Evolutionary conservation across 2,329 filamentous ascomycete species (phyloP).

Genomic region (Sclerotinia subarctica): DNA sequence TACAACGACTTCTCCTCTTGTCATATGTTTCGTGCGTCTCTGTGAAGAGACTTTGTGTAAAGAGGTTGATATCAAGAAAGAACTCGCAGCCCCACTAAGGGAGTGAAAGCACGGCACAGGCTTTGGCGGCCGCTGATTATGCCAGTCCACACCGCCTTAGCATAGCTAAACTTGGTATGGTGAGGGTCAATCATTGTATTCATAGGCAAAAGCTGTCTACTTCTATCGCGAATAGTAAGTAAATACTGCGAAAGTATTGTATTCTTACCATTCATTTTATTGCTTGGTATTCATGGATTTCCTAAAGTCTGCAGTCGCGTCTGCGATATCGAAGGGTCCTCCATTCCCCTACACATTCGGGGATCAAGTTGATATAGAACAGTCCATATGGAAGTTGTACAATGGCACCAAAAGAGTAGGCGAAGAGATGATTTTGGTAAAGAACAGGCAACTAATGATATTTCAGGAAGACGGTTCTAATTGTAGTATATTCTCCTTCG

Average conservation of each 20-base stretch:
- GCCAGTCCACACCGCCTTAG: neutral
- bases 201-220: conserved; percentile 17
- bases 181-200: conserved; percentile 7
- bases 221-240: conserved; percentile 9
- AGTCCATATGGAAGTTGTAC: conserved; percentile 94
- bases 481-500: conserved; percentile 97
- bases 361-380: conserved; percentile 85
- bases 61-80: too few relatives aligned
- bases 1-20: too few relatives aligned
- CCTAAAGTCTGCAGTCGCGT: conserved; percentile 94
- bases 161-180: conserved; percentile 3
- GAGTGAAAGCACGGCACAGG: neutral
- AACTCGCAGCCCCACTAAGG: too few relatives aligned
- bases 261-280: conserved; percentile 3
- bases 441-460: conserved; percentile 24
- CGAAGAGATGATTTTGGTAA: neutral
- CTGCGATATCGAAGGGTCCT: conserved; percentile 91
- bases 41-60: too few relatives aligned
- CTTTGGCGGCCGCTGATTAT: conserved; percentile 2
- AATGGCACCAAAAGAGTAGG: conserved; percentile 85
- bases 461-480: conserved; percentile 83
- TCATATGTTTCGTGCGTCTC: too few relatives aligned
- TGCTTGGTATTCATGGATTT: conserved; percentile 73
- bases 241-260: neutral
- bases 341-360: conserved; percentile 91